Base-by-base conservation (phyloP, 495 filamentous ascomycete genomes). In the Penicillium parvum region DNA sequence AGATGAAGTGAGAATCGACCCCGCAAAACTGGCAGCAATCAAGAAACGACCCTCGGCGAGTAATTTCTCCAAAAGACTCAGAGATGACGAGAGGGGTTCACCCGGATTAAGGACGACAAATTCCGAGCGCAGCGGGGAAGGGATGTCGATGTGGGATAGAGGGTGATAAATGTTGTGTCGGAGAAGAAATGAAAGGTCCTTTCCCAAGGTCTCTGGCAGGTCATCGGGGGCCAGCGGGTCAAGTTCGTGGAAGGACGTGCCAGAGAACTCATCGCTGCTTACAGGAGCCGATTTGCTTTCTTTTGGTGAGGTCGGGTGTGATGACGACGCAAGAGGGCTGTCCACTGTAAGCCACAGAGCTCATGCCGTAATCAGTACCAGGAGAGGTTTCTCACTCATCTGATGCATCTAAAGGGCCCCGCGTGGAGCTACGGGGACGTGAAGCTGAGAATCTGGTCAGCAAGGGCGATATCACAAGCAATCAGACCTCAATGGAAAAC, bases 121-220 rank as follows among this genome's bases (percentile, higher is more conserved):
- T 33, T 67, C 59, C 8, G 68, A 60, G 29, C 70, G 70, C 62
- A 88, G 81, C n/a, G 84, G 68, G 8, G 75, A 63, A 0, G 86
- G 84, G 22, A 85, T 72, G 51, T 81, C 71, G 18, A 78, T 68
- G 0, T 82, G 75, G 2, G 83, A 78, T 20, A 94, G 74, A 2
- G 82, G 79, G 64, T 92, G 91, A 72, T 85, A 96, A 48, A 86
- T 81, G 47, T 83, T 78, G 2, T 87, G 86, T 23, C 81, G 75
- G 14, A 90, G 76, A 43, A 96, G 79, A 63, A 81, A 91, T 33
- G 77, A 79, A 52, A 92, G 84, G 65, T 95, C 86, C 55, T 85
- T 87, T 26, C 71, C 66, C 20, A 68, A 40, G 9, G 63, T 50
- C 40, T 60, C 51, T 32, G 60, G 60, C 42, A 66, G 52, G 37